Conservation (phyloP, 129 eudicot species). For the Lactuca saligna region DNA sequence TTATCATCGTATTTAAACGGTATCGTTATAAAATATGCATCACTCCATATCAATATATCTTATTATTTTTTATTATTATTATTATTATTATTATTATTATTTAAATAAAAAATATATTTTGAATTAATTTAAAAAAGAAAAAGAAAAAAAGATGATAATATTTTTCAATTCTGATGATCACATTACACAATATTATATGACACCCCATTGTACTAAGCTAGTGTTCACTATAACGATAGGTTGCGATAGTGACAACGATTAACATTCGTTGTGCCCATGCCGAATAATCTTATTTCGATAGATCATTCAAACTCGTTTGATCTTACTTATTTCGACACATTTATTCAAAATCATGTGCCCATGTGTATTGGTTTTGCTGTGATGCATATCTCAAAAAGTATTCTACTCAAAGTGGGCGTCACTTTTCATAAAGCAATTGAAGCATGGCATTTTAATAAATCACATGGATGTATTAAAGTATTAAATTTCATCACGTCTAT, state of each 20-base stretch:
- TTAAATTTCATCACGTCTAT: not conserved
- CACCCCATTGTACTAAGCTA: no score
- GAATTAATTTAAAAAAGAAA: no score
- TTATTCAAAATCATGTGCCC: not conserved
- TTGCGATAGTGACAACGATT: no score
- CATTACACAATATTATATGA: no score
- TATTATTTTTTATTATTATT: no score
- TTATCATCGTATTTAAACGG: no score
- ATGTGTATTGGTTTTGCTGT: not conserved
- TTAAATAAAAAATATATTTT: not conserved
- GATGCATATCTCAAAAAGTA: not conserved
- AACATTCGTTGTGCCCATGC: no score
- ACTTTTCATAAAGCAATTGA: not conserved
- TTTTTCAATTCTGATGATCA: no score
- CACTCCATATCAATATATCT: no score
- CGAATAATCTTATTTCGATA: not conserved
- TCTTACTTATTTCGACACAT: not conserved
- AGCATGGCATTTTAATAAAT: not conserved
- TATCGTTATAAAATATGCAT: no score
- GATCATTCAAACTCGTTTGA: not conserved
- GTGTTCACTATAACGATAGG: no score
- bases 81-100: not conserved
- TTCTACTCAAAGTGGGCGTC: not conserved
- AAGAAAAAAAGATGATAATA: no score
- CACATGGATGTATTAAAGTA: conserved; percentile 14